Evolutionary conservation across 202 grass and related monocot genomes (phyloP), one percentile per base, ranked within the genome.

Genomic region (Musa balbisiana): DNA sequence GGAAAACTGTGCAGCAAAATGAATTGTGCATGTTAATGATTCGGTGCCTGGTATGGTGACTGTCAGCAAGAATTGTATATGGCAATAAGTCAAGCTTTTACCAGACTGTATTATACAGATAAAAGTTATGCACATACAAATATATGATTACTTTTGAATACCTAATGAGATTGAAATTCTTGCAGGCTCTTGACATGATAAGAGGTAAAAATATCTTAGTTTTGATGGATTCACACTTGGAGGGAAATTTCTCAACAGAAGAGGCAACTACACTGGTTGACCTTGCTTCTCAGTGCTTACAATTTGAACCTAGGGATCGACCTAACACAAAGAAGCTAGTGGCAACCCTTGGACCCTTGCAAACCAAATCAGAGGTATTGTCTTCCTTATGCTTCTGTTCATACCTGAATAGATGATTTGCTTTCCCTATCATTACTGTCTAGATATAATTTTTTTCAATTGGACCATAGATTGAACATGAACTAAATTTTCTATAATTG

Each of bases 141-240:
- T 4, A 9, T 62, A 62, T 15, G 58, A 20, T n/a, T 62, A 20
- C 16, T 17, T 20, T 62, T 62, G 58, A 69, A 2, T 50, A 22
- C 62, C 25, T 6, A 50, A 84, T 50, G 24, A 62, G 25, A 51
- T 85, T 29, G 11, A 75, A 75, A 72, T 43, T 64, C 17, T 64
- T 62, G 60, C 82, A 99, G 95, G 95, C 95, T 77, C 87, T 90
- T 82, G 95, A 99, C 53, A 95, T 99, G 95, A 99, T 99, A 80
- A 83, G 82, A 76, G 79, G 68, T 62, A 87, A 87, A 55, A 85
- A 92, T 68, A 86, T 90, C 49, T 80, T 82, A 55, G 27, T 85
- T 51, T 53, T 99, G 55, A 90, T 99, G 95, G 95, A 99, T 76
- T 99, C 95, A 73, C 95, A 99, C 89, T 73, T 99, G 83, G 95